Evolutionary conservation across 1,284 basidiomycete genomes (phyloP).

Genomic region (Microbotryum intermedium): DNA sequence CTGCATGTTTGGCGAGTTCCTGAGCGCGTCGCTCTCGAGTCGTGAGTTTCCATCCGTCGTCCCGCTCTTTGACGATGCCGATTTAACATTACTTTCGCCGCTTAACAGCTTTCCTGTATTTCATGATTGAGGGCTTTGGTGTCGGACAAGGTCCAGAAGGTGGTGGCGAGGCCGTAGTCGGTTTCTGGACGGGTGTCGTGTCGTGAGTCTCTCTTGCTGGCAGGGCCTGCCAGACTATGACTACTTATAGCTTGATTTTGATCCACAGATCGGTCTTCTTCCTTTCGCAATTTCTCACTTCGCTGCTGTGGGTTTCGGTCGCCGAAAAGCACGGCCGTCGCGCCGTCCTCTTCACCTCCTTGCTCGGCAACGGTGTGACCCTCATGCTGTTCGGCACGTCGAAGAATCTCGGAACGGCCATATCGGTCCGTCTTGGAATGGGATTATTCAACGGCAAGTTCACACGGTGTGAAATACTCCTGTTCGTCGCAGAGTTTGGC

Average conservation of each 20-base stretch:
- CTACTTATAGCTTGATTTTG: not conserved
- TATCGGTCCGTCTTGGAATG: constrained; percentile 80
- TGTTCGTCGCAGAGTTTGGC: not conserved
- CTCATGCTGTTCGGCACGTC: constrained; percentile 72
- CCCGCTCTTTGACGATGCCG: not conserved
- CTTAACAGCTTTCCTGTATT: constrained; percentile 62
- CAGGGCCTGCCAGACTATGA: constrained; percentile 10
- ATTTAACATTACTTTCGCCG: not conserved
- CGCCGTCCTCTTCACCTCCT: constrained; percentile 71
- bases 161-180: constrained; percentile 57
- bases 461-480: constrained; percentile 50
- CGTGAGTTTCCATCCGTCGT: not conserved
- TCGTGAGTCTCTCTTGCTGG: constrained; percentile 38
- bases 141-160: constrained; percentile 46
- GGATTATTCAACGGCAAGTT: constrained; percentile 90
- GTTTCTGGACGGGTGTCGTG: constrained; percentile 71
- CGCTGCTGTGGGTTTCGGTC: constrained; percentile 82
- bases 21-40: constrained; percentile 73
- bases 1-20: constrained; percentile 87
- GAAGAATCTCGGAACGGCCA: constrained; percentile 54
- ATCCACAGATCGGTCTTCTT: constrained; percentile 41
- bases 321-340: constrained; percentile 85
- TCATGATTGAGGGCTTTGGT: constrained; percentile 82
- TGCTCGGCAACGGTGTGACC: constrained; percentile 71
- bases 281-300: constrained; percentile 73